phyloP scores from a whole-genome alignment of 306 rosid genomes.

The Rosa persica region DNA sequence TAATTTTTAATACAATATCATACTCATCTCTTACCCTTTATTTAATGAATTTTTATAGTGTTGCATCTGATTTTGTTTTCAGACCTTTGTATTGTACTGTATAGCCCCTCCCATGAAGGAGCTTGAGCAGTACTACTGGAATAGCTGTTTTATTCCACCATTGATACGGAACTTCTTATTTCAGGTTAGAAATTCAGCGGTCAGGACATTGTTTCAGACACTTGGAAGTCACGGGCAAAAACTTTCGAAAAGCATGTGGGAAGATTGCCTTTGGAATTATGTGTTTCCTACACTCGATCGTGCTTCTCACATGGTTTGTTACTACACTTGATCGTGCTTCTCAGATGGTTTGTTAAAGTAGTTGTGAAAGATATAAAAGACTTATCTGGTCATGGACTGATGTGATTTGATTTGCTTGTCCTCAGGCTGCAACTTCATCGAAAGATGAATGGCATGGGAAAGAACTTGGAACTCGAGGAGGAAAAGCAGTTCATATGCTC shows the following conservation, averaged over 20 bases:
- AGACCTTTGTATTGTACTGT: not conserved
- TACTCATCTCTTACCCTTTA: not conserved
- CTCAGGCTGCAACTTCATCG: conserved; percentile 92
- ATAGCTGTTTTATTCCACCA: conserved; percentile 1
- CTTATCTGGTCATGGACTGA: conserved; percentile 20
- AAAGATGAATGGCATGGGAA: conserved; percentile 98
- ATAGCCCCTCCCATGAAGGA: not conserved
- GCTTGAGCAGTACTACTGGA: not conserved
- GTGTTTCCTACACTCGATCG: conserved; percentile 85
- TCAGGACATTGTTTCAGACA: conserved; percentile 93
- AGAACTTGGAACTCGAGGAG: conserved; percentile 98
- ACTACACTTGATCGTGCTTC: conserved; percentile 60
- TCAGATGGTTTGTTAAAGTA: conserved; percentile 74
- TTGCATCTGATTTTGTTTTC: not conserved
- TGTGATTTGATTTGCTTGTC: conserved; percentile 25
- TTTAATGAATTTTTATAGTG: not conserved
- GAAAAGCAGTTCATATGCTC: conserved; percentile 98
- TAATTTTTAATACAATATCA: not conserved
- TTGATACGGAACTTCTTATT: conserved; percentile 17
- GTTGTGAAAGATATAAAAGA: conserved; percentile 21
- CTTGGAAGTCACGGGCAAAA: conserved; percentile 91
- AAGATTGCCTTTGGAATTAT: conserved; percentile 93
- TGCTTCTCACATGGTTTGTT: conserved; percentile 91
- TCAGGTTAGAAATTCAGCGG: conserved; percentile 94
- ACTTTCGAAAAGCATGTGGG: conserved; percentile 90